A percentile compares a stretch with the other conserved stretches of the same genome.
phyloP scores from a whole-genome alignment of 108 stramenopile species.

The Poteriospumella lacustris region DNA sequence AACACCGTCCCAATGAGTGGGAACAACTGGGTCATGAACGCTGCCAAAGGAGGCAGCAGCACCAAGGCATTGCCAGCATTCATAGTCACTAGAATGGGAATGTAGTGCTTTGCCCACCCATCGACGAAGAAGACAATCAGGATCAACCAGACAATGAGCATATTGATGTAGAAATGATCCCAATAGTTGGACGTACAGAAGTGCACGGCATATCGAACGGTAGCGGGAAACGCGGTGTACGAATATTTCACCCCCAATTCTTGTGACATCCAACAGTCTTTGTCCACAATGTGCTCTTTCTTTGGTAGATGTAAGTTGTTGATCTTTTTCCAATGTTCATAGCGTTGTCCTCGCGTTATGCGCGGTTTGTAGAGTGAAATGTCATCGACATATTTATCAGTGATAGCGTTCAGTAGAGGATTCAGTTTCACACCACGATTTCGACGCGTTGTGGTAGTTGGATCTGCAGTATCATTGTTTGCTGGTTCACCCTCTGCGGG shows the following conservation, averaged over 20 bases:
- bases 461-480: neutral
- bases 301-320: neutral
- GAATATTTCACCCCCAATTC: neutral
- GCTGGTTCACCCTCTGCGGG: neutral
- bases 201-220: neutral
- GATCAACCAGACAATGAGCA: neutral
- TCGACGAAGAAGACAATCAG: neutral
- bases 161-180: constrained; percentile 15
- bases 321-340: neutral
- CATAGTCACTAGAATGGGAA: neutral
- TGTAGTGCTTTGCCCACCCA: neutral
- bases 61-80: neutral
- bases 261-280: constrained; percentile 7
- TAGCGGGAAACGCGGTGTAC: neutral
- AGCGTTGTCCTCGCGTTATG: neutral
- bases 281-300: neutral
- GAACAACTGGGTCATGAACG: neutral
- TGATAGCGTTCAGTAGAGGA: constrained; percentile 3
- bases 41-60: neutral
- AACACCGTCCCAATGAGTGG: neutral
- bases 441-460: neutral
- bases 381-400: constrained; percentile 23
- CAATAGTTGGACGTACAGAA: neutral
- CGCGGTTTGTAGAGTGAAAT: neutral
- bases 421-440: neutral